phyloP scores from a whole-genome alignment of 1,139 yeast species.

The Suhomyces wounanorum region DNA sequence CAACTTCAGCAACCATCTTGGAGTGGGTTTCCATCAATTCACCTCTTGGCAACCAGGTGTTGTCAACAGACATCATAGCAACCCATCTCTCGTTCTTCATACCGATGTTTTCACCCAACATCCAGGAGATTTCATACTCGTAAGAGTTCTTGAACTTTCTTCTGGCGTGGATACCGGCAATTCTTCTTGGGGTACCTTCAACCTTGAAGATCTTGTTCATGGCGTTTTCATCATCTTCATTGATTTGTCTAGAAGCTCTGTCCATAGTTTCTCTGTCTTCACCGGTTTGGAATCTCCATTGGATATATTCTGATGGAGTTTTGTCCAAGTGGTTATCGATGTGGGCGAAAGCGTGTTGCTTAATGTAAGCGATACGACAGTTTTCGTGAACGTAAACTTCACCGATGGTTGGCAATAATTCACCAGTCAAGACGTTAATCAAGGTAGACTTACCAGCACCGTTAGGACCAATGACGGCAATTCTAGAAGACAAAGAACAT shows the following conservation, averaged over 20 bases:
- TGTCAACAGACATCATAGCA: slow-evolving; percentile 99
- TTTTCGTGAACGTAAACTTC: slow-evolving; percentile 99
- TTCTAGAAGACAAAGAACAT: slow-evolving; percentile 98
- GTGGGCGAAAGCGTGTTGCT: slow-evolving; percentile 99
- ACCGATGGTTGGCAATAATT: slow-evolving; percentile 95
- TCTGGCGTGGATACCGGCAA: slow-evolving; percentile 93
- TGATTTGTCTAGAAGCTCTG: slow-evolving; percentile 98
- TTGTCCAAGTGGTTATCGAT: slow-evolving; percentile 97
- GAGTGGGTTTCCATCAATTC: slow-evolving; percentile 98
- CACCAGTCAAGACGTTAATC: slow-evolving; percentile 98
- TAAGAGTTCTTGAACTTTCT: slow-evolving; percentile 99
- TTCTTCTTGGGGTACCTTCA: slow-evolving; percentile 98
- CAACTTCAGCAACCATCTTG: slow-evolving; percentile 99
- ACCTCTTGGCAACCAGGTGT: slow-evolving; percentile 99
- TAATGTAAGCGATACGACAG: slow-evolving; percentile 99
- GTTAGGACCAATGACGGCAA: slow-evolving; percentile 99
- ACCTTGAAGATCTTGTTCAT: slow-evolving; percentile 99
- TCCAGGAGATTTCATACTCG: slow-evolving; percentile 98
- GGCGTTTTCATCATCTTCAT: slow-evolving; percentile 94
- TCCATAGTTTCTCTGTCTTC: slow-evolving; percentile 99
- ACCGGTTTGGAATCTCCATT: slow-evolving; percentile 99
- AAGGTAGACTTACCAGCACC: slow-evolving; percentile 99
- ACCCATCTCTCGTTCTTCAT: slow-evolving; percentile 99
- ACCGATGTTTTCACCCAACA: slow-evolving; percentile 96
- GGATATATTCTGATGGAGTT: slow-evolving; percentile 99